Base-by-base conservation (phyloP, 768 basidiomycete species). In the Suillus luteus region DNA sequence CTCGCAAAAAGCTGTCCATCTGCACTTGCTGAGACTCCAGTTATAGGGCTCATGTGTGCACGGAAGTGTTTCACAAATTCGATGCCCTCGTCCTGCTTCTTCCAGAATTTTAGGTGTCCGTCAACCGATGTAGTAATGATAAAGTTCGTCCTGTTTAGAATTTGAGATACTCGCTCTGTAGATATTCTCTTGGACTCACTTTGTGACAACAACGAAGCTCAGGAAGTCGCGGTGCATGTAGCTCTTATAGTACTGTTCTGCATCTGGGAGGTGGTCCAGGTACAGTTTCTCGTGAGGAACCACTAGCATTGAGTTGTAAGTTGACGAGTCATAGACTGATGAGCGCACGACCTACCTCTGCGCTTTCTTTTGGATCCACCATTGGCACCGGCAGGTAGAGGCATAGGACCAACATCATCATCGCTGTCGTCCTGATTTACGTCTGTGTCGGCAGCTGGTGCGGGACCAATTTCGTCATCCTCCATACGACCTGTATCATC, bases 31-130 rank as follows among this genome's bases (percentile, higher is more conserved):
- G 91, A 91, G 5, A 98, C 89, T 9, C 85, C 87, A 4, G 87
- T 80, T 31, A 99, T 84, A 10, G 93, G 86, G 31, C 85, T 83
- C 24, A 96, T 81, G 70, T 97, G 96, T 1, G 97, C 95, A 54
- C 97, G 89, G 75, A 96, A 99, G 68, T 96, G 93, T 78, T 99
- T 99, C 64, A 99, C 96, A 70, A 98, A 99, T 78, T 99, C 97
- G 71, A 99, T 95, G 5, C 96, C 96, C 7, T 81, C 75, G 24
- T 95, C 92, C 78, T 97, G 95, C 77, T 99, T 99, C 82, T 97
- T 99, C 97, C 97, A 99, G n/a, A 99, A 77, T 75, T 99, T 99
- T 66, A 99, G 76, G 76, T 95, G 91, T 2, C 97, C 97, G 72
- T 99, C 97, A 11, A 95, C 77, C 3, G 96, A 98, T 1, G 96